Evolutionary conservation across 2,329 filamentous ascomycete genomes (phyloP), one percentile per base, ranked within the genome.

Genomic region (Seiridium cupressi): DNA sequence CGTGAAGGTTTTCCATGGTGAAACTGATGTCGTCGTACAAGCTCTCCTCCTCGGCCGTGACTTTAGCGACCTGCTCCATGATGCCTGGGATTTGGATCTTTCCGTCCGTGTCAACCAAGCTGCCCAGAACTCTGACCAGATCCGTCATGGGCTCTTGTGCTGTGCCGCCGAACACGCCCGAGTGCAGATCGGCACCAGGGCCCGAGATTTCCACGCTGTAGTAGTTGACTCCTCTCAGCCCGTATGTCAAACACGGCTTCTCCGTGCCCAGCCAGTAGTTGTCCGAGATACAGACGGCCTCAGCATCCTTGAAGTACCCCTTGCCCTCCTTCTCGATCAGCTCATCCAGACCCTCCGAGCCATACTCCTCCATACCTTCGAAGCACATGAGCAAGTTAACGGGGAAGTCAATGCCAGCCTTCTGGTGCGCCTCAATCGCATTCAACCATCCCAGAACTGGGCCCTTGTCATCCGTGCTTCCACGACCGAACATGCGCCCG

Each of bases 251-350:
- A 77, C 95, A 99, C 10, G 95, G 95, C 84, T 97, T 97, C 84
- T 98, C 93, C 5, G 95, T 98, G 61, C 95, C 95, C 46, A 99
- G 88, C 95, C 95, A 99, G 87, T 99, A 99, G 85, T 99, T 99
- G 78, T 99, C 95, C 53, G 92, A 97, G 74, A 99, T 99, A 80
- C 95, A 99, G 62, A 98, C 92, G 5, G 93, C 95, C 67, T 99
- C 95, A 42, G 93, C 88, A 70, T 97, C 94, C 71, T 92, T 92
- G 81, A 99, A 99, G 83, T 89, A 98, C 70, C 91, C 90, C 80
- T 96, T 92, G 66, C 90, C 93, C 79, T 99, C 95, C 51, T 86
- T 89, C 67, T 90, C 84, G 77, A 99, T 97, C 66, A 98, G 90
- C 68, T 97, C 94, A 72, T 99, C 95, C 59, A 99, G 84, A 44